Evolutionary conservation across 768 basidiomycete genomes (phyloP).

Genomic region (Mrakia gelida): DNA sequence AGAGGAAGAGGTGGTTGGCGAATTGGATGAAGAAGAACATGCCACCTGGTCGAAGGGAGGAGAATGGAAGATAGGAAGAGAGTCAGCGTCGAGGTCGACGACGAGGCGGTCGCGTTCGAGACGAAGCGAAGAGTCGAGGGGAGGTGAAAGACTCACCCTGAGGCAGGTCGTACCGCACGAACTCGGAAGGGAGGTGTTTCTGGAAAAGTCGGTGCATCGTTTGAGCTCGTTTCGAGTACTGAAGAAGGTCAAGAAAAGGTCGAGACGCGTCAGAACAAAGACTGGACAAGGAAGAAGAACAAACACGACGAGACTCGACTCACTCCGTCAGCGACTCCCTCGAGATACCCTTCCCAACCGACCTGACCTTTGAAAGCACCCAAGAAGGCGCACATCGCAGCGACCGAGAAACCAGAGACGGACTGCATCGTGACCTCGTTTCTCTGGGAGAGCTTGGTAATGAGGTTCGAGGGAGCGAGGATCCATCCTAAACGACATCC

Average conservation of each 20-base stretch:
- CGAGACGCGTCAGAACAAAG: neutral
- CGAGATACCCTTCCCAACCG: slow-evolving; percentile 26
- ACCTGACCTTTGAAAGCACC: slow-evolving; percentile 26
- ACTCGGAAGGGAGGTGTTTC: slow-evolving; percentile 28
- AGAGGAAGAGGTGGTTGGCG: slow-evolving; percentile 10
- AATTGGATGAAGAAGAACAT: slow-evolving; percentile 25
- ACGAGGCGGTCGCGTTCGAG: no score
- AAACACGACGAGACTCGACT: neutral
- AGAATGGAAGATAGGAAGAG: neutral
- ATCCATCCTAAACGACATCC: slow-evolving; percentile 29
- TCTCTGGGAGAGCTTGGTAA: slow-evolving; percentile 3
- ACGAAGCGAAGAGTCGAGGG: no score
- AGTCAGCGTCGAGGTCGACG: no score
- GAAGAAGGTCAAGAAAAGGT: neutral
- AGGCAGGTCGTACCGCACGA: neutral
- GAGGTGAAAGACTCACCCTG: no score
- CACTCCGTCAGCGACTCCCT: slow-evolving; percentile 6
- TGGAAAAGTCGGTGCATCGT: slow-evolving; percentile 21
- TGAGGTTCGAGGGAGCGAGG: slow-evolving; percentile 12
- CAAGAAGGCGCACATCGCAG: slow-evolving; percentile 27
- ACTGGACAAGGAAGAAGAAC: neutral
- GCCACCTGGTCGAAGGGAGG: neutral
- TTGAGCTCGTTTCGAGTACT: slow-evolving; percentile 30
- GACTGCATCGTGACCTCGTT: slow-evolving; percentile 30
- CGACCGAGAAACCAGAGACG: slow-evolving; percentile 31